Evolutionary conservation across 2,329 filamentous ascomycete species (phyloP).

Genomic region (Tolypocladium cylindrosporum): DNA sequence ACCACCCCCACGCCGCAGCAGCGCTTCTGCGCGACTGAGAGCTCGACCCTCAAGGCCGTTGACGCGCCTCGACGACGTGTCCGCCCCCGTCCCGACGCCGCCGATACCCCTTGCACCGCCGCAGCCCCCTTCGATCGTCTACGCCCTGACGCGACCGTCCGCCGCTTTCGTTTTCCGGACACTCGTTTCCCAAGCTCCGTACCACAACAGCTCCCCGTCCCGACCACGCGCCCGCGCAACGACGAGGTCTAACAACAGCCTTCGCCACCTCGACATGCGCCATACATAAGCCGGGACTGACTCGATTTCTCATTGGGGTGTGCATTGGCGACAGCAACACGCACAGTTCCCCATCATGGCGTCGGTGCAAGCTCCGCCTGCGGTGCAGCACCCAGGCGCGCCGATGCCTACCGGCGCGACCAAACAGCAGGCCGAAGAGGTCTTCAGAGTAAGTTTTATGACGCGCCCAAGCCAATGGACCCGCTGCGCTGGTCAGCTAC

Average conservation of each 20-base stretch:
- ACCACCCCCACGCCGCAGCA: slow-evolving; percentile 9
- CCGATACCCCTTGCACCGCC: slow-evolving; percentile 6
- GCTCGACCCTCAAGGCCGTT: slow-evolving; percentile 4
- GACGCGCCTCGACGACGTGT: slow-evolving; percentile 19
- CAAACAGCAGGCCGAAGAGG: slow-evolving; percentile 68
- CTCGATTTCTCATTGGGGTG: slow-evolving; percentile 12
- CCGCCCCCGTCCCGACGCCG: slow-evolving; percentile 11
- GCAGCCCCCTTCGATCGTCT: slow-evolving; percentile 6
- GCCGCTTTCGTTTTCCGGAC: slow-evolving; percentile 1
- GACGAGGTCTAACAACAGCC: slow-evolving; percentile 9
- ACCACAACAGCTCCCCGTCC: slow-evolving; percentile 10
- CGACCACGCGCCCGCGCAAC: slow-evolving; percentile 6
- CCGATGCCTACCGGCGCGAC: slow-evolving; percentile 58
- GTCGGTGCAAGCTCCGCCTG: slow-evolving; percentile 64
- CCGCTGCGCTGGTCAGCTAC: not conserved
- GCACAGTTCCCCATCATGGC: slow-evolving; percentile 50
- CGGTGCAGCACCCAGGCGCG: slow-evolving; percentile 55
- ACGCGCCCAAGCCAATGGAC: not conserved
- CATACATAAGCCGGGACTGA: slow-evolving; percentile 17
- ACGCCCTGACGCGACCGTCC: slow-evolving; percentile 14
- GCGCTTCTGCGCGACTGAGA: slow-evolving; percentile 6
- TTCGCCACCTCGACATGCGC: slow-evolving; percentile 27
- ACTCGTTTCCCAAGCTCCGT: not conserved
- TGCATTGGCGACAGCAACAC: slow-evolving; percentile 10
- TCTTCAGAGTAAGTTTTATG: slow-evolving; percentile 47